These are phyloP conservation scores for Fomitiporia mediterranea DNA, from an alignment of 1,284 basidiomycete genomes.

Conservation along the genomic window DNA sequence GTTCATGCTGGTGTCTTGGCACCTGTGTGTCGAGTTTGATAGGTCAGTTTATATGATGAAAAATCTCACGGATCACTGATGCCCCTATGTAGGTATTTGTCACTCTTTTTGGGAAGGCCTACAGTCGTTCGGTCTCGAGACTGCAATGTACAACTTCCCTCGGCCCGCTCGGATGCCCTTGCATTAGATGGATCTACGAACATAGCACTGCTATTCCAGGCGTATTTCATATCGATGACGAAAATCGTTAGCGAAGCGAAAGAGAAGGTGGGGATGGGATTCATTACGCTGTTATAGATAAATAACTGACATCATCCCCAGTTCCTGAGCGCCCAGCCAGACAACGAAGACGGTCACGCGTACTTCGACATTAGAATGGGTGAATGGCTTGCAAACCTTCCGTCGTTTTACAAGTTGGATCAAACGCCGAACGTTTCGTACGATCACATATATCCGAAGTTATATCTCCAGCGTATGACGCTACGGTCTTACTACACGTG, in stretches of 20 bases:
- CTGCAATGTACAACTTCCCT: constrained; percentile 21
- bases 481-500: constrained; percentile 6
- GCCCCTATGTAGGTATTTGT: constrained; percentile 9
- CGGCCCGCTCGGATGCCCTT: constrained; percentile 30
- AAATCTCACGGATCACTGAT: background rate
- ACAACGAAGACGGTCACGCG: constrained; percentile 1
- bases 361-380: constrained; percentile 3
- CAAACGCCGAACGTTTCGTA: constrained; percentile 11
- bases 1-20: constrained; percentile 24
- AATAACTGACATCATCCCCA: background rate
- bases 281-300: no score
- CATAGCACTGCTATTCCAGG: constrained; percentile 34
- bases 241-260: constrained; percentile 38
- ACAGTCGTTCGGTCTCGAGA: constrained; percentile 31
- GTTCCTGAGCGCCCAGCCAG: constrained; percentile 4
- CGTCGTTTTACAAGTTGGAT: constrained; percentile 22
- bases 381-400: constrained; percentile 7
- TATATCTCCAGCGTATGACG: constrained; percentile 18
- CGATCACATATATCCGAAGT: constrained; percentile 18
- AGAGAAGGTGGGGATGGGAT: constrained; percentile 31
- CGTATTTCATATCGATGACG: constrained; percentile 35
- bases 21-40: constrained; percentile 10
- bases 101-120: constrained; percentile 42
- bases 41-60: background rate
- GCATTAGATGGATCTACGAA: constrained; percentile 24